Evolutionary conservation across 768 basidiomycete species (phyloP).

Genomic region (Holtermannia corniformis): DNA sequence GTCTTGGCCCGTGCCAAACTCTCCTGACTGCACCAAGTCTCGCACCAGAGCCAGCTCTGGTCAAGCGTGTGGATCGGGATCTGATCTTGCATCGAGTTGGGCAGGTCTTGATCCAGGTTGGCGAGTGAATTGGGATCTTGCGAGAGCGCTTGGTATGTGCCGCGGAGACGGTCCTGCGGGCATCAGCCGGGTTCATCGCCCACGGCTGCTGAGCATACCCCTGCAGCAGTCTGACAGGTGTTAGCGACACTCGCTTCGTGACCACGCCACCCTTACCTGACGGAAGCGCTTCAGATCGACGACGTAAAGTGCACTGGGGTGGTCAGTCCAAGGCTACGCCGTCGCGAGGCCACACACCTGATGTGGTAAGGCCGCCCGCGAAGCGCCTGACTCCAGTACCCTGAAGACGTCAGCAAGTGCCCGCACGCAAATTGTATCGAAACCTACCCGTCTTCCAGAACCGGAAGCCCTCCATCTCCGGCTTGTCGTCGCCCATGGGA

Average conservation of each 20-base stretch:
- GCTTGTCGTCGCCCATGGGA: conserved; percentile 92
- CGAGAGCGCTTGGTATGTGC: conserved; percentile 85
- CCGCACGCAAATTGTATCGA: not conserved
- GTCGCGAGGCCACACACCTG: conserved; percentile 51
- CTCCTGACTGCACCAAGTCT: conserved; percentile 80
- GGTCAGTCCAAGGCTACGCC: not conserved
- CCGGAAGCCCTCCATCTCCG: conserved; percentile 92
- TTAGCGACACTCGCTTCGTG: no score
- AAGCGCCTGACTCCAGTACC: conserved; percentile 68
- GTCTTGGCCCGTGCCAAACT: conserved; percentile 42
- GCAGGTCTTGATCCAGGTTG: conserved; percentile 94
- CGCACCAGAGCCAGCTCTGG: conserved; percentile 98
- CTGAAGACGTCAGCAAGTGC: not conserved
- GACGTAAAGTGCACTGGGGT: conserved; percentile 79
- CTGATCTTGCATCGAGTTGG: conserved; percentile 83
- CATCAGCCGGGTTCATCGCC: not conserved
- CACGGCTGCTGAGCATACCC: conserved; percentile 43
- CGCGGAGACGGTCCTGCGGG: conserved; percentile 42
- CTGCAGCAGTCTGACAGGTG: conserved; percentile 51
- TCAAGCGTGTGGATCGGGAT: conserved; percentile 86
- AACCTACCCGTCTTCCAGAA: conserved; percentile 86
- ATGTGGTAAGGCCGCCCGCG: conserved; percentile 85
- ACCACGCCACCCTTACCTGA: conserved; percentile 49
- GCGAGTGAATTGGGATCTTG: conserved; percentile 89
- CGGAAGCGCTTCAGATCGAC: conserved; percentile 92